Evolutionary conservation across 768 basidiomycete species (phyloP), one percentile per base, ranked within the genome.

Genomic region (Multifurca ochricompacta): DNA sequence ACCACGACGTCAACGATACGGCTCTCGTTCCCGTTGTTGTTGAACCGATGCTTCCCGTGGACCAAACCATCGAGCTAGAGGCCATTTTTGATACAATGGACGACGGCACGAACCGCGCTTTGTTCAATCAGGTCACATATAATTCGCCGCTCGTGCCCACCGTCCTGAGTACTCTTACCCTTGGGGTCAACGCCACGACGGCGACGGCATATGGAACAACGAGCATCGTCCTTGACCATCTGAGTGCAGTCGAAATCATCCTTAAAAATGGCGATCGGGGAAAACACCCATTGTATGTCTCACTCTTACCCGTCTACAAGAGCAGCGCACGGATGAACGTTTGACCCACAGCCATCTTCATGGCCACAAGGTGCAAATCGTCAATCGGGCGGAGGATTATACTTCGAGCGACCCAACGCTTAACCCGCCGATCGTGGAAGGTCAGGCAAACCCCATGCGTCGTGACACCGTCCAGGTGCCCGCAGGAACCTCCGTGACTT

Each of bases 391-490:
- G 2, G 61, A 74, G 50, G 78, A 94, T 65, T 91, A 82, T 61
- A 80, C 80, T 0, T 85, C 85, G 1, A 70, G 77, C 62, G 88
- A 97, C 68, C 78, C 87, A 0, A 63, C 71, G 1, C 73, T 93
- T 43, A 95, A 95, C 70, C 92, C 91, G 13, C 83, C 87, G 0
- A 70, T 91, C 52, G 72, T 76, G 21, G 87, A 91, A 69, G 83
- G 80, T 13, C 87, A 91, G 62, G 66, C 71, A 1, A 99, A 98
- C 70, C 95, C 94, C 2, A 81, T 94, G 64, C 82, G 91, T n/a
- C 79, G 95, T 36, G 95, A 99, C 68, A 94, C 91, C 0, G 73
- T 95, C 14, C 78, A 82, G 53, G 80, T 96, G 47, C 85, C 87
- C 3, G 75, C 81, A 3, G 75, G 75, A 54, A 69, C 77, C 18